phyloP scores from a whole-genome alignment of 306 rosid species.

The Rubus parviflorus region DNA sequence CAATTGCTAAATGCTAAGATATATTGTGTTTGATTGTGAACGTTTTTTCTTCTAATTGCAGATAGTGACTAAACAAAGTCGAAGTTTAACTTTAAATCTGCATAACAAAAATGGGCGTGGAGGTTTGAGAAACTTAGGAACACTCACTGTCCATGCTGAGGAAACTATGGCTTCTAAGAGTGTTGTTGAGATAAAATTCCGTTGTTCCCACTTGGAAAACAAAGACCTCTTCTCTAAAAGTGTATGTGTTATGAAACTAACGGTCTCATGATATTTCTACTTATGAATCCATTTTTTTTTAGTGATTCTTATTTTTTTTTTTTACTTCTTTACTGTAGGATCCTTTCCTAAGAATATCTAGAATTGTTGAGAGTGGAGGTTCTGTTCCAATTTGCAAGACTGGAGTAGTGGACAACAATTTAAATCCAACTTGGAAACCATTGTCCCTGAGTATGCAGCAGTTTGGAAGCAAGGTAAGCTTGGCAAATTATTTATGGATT shows the following conservation, averaged over 20 bases:
- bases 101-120: conserved; percentile 33
- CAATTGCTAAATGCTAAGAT: background rate
- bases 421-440: conserved; percentile 84
- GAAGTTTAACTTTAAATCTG: conserved; percentile 51
- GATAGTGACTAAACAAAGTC: conserved; percentile 69
- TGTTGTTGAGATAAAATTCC: conserved; percentile 55
- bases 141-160: conserved; percentile 74
- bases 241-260: conserved; percentile 35
- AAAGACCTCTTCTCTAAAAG: conserved; percentile 76
- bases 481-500: conserved; percentile 11
- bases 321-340: conserved; percentile 46
- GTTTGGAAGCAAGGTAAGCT: conserved; percentile 76
- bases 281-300: conserved; percentile 1
- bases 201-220: conserved; percentile 75
- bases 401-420: conserved; percentile 65
- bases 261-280: conserved; percentile 1
- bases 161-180: conserved; percentile 68
- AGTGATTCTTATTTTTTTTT: background rate
- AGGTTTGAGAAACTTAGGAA: conserved; percentile 48
- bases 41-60: conserved; percentile 24
- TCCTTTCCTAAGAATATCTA: conserved; percentile 78
- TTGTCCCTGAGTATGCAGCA: conserved; percentile 57
- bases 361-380: conserved; percentile 74
- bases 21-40: background rate
- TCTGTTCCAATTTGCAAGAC: conserved; percentile 87